A percentile compares a stretch with the other conserved stretches of the same genome.
Evolutionary conservation across 257 asterid genomes (phyloP).

Genomic region (Osmanthus fragrans): DNA sequence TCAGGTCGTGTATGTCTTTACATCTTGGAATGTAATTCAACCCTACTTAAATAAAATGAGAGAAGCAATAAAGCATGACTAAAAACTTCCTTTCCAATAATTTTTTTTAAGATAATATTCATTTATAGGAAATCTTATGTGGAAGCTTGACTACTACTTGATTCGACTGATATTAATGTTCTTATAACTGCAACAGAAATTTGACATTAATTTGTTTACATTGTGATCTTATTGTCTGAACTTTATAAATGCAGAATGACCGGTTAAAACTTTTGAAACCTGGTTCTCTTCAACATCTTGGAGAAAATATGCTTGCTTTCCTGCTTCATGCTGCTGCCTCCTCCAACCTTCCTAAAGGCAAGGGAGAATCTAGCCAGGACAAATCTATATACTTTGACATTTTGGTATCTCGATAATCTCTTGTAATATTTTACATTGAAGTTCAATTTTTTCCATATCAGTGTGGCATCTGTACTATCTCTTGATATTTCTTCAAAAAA

Average conservation of each 20-base stretch:
- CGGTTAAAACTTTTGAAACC: constrained; percentile 75
- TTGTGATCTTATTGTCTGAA: constrained; percentile 12
- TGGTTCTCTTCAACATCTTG: constrained; percentile 98
- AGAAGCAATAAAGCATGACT: neutral
- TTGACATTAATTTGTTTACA: neutral
- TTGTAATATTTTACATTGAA: neutral
- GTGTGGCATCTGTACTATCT: neutral
- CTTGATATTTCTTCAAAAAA: neutral
- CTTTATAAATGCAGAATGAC: constrained; percentile 70
- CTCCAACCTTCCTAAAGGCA: constrained; percentile 60
- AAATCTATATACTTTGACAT: constrained; percentile 83
- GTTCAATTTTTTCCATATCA: neutral
- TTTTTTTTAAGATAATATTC: neutral
- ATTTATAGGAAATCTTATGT: neutral
- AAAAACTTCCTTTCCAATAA: neutral
- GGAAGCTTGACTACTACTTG: constrained; percentile 2
- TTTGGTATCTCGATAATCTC: constrained; percentile 53
- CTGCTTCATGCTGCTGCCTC: constrained; percentile 83
- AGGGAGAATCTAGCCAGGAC: constrained; percentile 44
- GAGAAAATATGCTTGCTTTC: constrained; percentile 95
- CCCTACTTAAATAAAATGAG: neutral
- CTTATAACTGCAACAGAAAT: neutral
- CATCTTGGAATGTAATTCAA: neutral
- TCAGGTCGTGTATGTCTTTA: neutral
- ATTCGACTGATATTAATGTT: neutral